Conservation (phyloP, 331 rosid species). For the Malus hybrid region DNA sequence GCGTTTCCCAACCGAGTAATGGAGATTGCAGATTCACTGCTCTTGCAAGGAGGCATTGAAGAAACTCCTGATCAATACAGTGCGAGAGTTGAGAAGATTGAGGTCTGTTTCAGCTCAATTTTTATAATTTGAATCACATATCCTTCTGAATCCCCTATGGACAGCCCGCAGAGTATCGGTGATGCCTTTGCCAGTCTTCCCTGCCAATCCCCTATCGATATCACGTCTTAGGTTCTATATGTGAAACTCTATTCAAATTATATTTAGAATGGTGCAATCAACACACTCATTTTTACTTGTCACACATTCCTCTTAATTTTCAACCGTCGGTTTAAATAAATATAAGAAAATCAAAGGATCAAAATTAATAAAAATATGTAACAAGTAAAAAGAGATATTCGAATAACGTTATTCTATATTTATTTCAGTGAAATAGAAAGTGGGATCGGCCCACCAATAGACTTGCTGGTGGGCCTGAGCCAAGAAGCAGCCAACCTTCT, state of each 20-base stretch:
- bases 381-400: no score
- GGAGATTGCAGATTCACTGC: not conserved
- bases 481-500: not conserved
- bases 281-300: no score
- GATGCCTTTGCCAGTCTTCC: not conserved
- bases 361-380: no score
- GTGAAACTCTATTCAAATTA: no score
- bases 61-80: not conserved
- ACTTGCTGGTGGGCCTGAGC: not conserved
- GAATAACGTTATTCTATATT: no score
- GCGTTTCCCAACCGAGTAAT: not conserved
- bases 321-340: rapidly evolving
- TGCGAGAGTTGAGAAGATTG: not conserved
- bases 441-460: not conserved
- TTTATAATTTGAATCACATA: not conserved
- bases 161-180: not conserved
- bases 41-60: not conserved
- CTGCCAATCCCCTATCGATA: no score
- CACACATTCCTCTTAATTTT: rapidly evolving
- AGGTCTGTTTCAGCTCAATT: not conserved
- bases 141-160: not conserved
- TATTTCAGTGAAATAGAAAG: not conserved
- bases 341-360: no score
- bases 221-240: no score
- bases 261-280: rapidly evolving